These are phyloP conservation scores for Colletotrichum paranaense DNA, from an alignment of 2,329 filamentous ascomycete genomes.

Conservation along the genomic window DNA sequence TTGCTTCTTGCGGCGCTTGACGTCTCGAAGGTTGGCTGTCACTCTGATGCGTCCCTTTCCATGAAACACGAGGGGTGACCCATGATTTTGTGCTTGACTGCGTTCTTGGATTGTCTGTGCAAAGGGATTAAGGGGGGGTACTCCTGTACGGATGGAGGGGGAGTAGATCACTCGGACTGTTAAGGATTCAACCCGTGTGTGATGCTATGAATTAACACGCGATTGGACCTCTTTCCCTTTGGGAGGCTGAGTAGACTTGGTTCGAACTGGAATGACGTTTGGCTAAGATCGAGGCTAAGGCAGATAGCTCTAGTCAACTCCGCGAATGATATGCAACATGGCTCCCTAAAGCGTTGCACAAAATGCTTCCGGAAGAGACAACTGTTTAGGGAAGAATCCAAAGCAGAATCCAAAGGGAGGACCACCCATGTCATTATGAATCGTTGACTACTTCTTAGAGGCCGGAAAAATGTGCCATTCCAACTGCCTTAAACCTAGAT, in stretches of 20 bases:
- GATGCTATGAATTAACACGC: neutral
- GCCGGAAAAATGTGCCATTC: neutral
- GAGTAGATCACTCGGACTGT: constrained; percentile 23
- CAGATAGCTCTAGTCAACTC: neutral
- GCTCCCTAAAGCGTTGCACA: neutral
- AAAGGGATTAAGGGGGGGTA: neutral
- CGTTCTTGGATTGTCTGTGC: constrained; percentile 27
- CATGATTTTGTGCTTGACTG: constrained; percentile 24
- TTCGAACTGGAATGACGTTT: neutral
- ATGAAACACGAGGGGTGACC: constrained; percentile 32
- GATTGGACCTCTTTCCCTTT: constrained; percentile 22
- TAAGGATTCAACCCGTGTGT: neutral
- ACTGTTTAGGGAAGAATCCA: neutral
- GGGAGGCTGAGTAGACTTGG: constrained; percentile 12
- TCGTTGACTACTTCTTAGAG: neutral
- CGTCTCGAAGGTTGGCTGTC: constrained; percentile 28
- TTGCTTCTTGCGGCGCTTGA: constrained; percentile 31
- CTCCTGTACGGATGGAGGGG: neutral
- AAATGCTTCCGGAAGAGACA: neutral
- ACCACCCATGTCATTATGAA: neutral
- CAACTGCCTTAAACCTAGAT: neutral
- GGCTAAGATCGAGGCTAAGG: neutral
- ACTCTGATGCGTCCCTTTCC: constrained; percentile 4
- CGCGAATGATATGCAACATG: neutral
- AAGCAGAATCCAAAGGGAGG: neutral